Evolutionary conservation across 208 protist species (phyloP), one percentile per base, ranked within the genome.

Genomic region (Vickermania ingenoplastis): DNA sequence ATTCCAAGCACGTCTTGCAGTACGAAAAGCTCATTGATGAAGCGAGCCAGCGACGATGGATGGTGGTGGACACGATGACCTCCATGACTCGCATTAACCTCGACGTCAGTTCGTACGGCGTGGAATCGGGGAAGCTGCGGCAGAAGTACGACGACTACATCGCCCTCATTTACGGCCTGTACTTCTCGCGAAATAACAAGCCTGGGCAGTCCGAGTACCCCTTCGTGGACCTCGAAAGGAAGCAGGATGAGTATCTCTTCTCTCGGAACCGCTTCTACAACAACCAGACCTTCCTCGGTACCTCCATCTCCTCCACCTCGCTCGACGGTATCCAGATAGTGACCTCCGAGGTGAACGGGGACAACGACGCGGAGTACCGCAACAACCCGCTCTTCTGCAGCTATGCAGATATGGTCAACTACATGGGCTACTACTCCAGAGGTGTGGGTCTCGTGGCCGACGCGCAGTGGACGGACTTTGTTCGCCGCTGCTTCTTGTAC

Each of bases 241-340:
- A 30, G 17, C 62, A 67, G 55, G 62, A 67, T 48, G 13, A 49
- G 23, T 21, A 61, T 51, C 55, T 67, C 55, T 67, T 67, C 55
- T 25, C 29, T 4, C 62, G 62, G n/a, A 67, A 61, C 48, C 41
- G 50, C 29, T 67, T 51, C 29, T 67, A 67, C 55, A 28, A 31
- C 30, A 22, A 52, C 3, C 41, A 28, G 7, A 60, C 22, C 3
- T 61, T 61, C 24, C 29, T 54, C 30, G 55, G 55, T 17, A 4
- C 55, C 22, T 14, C 7, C 25, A 36, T 31, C 62, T 5, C 14
- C 21, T 23, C 26, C 41, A 17, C 17, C 21, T 13, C 13, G 22
- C 22, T 5, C 24, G 52, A 65, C 24, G 61, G 31, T 28, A 53
- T 31, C 55, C 24, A 61, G 41, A 23, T 25, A 25, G 45, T 59